Evolutionary conservation across 768 basidiomycete species (phyloP), one percentile per base, ranked within the genome.

Genomic region (Hemileccinum impolitum): DNA sequence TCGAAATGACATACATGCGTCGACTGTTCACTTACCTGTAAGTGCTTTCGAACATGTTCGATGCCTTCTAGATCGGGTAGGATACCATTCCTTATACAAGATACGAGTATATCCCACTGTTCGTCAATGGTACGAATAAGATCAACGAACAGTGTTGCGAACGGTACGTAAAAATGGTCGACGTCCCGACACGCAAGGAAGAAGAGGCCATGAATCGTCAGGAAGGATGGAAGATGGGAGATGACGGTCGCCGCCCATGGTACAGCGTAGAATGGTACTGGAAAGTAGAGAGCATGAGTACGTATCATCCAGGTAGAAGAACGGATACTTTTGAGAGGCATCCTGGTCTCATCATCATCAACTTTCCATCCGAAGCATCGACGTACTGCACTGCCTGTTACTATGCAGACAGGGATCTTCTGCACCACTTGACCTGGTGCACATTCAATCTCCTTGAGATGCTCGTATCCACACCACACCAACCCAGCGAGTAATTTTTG

Each of bases 131-230:
- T 30, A 30, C 28, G 28, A 4, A 30, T 30, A 9, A 61, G 34
- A 28, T 45, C 57, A 5, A 53, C 11, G 23, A 61, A 52, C 15
- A 47, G 13, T 5, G 51, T 50, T 18, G 41, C 39, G 14, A 56
- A 59, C 0, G 51, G 17, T 17, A 40, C 14, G 1, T 2, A 1
- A 8, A 62, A 50, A 4, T 1, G 17, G 2, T 14, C n/a, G 15
- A 63, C 3, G 6, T 50, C 26, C n/a, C 34, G 36, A 21, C 25
- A 30, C 7, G 42, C 36, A 8, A 63, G 50, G 41, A 53, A 55
- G 44, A 64, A 63, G 8, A 62, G 51, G 8, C 54, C 57, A 19
- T 61, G 55, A 13, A 63, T 53, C 14, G 53, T 19, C 9, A 59
- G 25, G 32, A 59, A 61, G 2, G 62, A 52, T 3, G 53, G 55